Percentiles rank a stretch among this genome's conserved stretches.
phyloP scores from a whole-genome alignment of 164 flowering plant genomes.

The Buxus sempervirens region DNA sequence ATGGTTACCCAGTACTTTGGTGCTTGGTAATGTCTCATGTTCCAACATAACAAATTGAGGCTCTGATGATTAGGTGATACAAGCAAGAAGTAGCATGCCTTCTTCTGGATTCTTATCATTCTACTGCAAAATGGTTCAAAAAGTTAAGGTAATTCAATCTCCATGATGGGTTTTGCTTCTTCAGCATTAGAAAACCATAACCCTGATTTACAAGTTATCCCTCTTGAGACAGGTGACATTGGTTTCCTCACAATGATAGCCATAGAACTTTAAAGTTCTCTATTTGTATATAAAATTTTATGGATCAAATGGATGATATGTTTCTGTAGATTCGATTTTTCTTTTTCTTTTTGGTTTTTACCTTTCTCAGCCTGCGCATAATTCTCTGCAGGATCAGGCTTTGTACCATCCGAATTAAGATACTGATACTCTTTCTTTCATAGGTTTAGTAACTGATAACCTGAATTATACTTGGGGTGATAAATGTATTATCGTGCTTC shows the following conservation, averaged over 20 bases:
- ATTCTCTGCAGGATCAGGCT: too few species aligned
- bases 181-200: not conserved
- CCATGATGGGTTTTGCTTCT: not conserved
- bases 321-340: too few species aligned
- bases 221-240: not conserved
- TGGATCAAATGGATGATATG: not conserved
- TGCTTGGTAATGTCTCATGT: not conserved
- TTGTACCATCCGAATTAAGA: too few species aligned
- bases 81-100: not conserved
- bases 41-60: not conserved
- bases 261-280: not conserved
- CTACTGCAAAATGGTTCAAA: not conserved
- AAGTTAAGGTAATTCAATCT: not conserved
- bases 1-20: not conserved
- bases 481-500: too few species aligned
- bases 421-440: too few species aligned
- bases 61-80: not conserved
- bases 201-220: not conserved
- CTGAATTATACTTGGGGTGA: too few species aligned
- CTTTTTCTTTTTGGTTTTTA: too few species aligned
- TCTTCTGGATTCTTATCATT: not conserved
- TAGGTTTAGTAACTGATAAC: too few species aligned
- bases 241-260: not conserved
- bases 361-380: too few species aligned
- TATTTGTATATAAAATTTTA: not conserved